phyloP scores from a whole-genome alignment of 192 early-diverging fungal species.

The Backusella sp. region DNA sequence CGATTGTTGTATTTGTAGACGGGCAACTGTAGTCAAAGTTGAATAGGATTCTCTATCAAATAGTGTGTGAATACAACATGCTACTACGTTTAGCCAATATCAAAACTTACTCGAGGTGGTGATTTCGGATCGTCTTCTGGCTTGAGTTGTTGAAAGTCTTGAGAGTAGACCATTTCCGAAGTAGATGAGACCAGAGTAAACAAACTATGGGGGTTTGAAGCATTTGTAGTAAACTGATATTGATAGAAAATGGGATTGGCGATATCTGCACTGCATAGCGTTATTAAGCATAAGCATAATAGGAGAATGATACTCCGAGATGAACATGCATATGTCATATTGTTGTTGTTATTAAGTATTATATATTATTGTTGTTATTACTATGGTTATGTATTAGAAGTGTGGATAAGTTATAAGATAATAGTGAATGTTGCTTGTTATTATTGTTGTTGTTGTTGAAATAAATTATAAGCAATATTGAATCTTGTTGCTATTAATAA shows the following conservation, averaged over 20 bases:
- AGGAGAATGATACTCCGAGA: slow-evolving; percentile 9
- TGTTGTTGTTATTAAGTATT: not conserved
- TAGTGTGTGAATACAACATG: not conserved
- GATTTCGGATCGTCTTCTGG: not conserved
- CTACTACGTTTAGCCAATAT: not conserved
- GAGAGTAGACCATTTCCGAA: not conserved
- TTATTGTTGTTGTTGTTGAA: too few relatives aligned
- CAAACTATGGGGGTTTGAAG: not conserved
- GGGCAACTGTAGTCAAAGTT: slow-evolving; percentile 13
- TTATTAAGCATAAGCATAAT: slow-evolving; percentile 3
- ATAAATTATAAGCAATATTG: too few relatives aligned
- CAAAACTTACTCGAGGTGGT: not conserved
- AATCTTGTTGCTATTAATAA: too few relatives aligned
- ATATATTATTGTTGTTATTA: too few relatives aligned
- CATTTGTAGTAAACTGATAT: not conserved
- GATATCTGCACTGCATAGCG: not conserved
- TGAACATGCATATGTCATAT: slow-evolving; percentile 3
- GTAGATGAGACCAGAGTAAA: not conserved
- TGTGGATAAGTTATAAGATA: too few relatives aligned
- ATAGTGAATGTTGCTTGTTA: too few relatives aligned
- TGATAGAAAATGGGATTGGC: slow-evolving; percentile 2
- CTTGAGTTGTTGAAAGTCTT: slow-evolving; percentile 15
- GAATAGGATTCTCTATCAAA: slow-evolving; percentile 9
- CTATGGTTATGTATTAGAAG: too few relatives aligned
- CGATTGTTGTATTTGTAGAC: slow-evolving; percentile 9